Evolutionary conservation across 352 stramenopile species (phyloP), one percentile per base, ranked within the genome.

Genomic region (Phytophthora ramorum): DNA sequence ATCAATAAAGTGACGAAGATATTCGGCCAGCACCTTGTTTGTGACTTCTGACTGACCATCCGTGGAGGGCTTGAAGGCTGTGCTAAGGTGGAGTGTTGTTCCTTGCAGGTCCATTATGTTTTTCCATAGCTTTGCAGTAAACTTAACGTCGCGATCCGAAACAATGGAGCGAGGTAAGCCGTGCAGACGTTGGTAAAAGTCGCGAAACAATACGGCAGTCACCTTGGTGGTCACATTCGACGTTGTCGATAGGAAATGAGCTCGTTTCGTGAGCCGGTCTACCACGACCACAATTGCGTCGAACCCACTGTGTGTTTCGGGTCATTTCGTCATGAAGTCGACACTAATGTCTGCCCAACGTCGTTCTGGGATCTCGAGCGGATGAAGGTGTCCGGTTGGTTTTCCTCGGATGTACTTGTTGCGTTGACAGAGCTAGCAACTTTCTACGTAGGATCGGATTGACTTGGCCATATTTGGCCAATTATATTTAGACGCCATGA

Each of bases 131-230:
- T 8, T 24, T 32, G 26, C 26, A 8, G 26, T 32, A 32, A 32
- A 32, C 26, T 32, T 32, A 32, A 32, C 26, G 26, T 32, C 26
- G 26, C 26, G 26, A 8, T 32, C 4, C 26, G 26, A 32, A 32
- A 32, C 26, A 32, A 32, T 32, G 26, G 26, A 32, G 26, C 26
- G 26, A 7, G 51, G 32, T 5, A 69, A 12, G n/a, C 45, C 58
- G n/a, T 69, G 64, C 1, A 63, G 30, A 10, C 58, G 58, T 30
- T 58, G 58, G 14, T 73, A 69, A 24, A 57, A 55, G 2, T 54
- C 19, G 14, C 37, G 19, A 47, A 73, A 64, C 1, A 60, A 17
- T 5, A 28, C 17, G 1, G 45, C 58, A 0, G 35, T 61, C 10
- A 50, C 34, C 32, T 38, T 2, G 16, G 58, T 46, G 8, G 26